Evolutionary conservation across 148 eudicot species (phyloP), one percentile per base, ranked within the genome.

Genomic region (Talinum fruticosum): DNA sequence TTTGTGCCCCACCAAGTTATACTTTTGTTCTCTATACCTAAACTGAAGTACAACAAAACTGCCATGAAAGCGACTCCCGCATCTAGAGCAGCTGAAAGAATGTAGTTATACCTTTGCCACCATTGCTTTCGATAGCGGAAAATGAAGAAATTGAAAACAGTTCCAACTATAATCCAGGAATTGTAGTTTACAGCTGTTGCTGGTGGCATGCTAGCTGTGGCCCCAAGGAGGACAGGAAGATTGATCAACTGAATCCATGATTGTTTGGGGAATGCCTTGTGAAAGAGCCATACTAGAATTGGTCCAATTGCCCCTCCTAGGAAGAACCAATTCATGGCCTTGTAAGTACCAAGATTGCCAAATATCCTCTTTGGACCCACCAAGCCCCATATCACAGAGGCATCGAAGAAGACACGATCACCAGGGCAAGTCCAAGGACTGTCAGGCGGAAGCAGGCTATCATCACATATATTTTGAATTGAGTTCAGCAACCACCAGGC

Each of bases 11-110:
- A 96, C 99, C 99, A 96, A 35, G 37, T 75, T 79, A 96, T 24
- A 49, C 49, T 84, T 81, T 61, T 82, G n/a, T 90, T 78, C 89
- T 91, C 94, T 75, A 95, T 75, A 32, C 96, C 87, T 64, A 94
- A 72, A 21, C 91, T 75, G 73, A 93, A 93, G 83, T 91, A 96
- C 82, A 96, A 81, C 41, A 84, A 57, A 81, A 96, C 97, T 18
- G 88, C 99, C 99, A 96, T 96, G 84, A 96, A 93, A 69, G 99
- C 97, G 70, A 96, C 99, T 84, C 99, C 99, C 59, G 94, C 99
- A 81, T 94, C 98, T 73, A 94, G 86, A 54, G 97, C 98, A 18
- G 96, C 98, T 59, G 98, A 94, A 53, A 94, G 91, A 76, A 94
- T 88, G 57, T 94, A 94, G 74, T 94, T 94, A 77, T 94, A 94